Evolutionary conservation across 2,329 filamentous ascomycete genomes (phyloP).

Genomic region (Penicillium capsulatum): DNA sequence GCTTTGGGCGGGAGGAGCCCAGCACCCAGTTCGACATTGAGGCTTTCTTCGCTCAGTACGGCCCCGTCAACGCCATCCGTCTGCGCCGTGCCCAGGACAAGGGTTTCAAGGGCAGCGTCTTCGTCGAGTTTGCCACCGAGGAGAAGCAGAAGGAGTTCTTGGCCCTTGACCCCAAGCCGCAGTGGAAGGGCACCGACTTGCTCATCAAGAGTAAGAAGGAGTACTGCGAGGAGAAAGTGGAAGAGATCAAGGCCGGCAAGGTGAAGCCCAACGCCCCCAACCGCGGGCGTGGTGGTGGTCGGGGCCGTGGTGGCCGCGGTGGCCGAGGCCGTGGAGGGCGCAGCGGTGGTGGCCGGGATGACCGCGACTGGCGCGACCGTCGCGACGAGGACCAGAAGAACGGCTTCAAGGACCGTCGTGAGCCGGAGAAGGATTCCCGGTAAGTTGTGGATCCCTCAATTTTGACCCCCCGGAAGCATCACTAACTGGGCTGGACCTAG

Average conservation of each 20-base stretch:
- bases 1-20: conserved; percentile 82
- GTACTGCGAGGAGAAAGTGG: conserved; percentile 74
- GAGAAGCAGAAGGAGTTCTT: conserved; percentile 78
- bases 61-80: conserved; percentile 74
- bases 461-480: too few relatives aligned
- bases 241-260: conserved; percentile 67
- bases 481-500: conserved; percentile 20
- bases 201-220: conserved; percentile 81
- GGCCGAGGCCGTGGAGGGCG: conserved; percentile 26
- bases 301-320: conserved; percentile 34
- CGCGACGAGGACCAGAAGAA: conserved; percentile 44
- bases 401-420: conserved; percentile 33
- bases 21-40: conserved; percentile 92
- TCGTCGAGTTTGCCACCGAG: conserved; percentile 82
- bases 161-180: conserved; percentile 71
- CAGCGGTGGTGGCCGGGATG: conserved; percentile 28
- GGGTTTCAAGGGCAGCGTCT: conserved; percentile 92
- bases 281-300: conserved; percentile 44
- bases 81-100: conserved; percentile 71
- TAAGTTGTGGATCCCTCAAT: conserved; percentile 22
- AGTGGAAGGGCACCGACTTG: conserved; percentile 76
- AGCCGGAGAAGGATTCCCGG: conserved; percentile 42
- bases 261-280: conserved; percentile 55
- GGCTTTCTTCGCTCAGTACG: conserved; percentile 79
- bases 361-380: conserved; percentile 44